phyloP scores from a whole-genome alignment of 2,329 filamentous ascomycete species.

The Raffaelea albimanens region DNA sequence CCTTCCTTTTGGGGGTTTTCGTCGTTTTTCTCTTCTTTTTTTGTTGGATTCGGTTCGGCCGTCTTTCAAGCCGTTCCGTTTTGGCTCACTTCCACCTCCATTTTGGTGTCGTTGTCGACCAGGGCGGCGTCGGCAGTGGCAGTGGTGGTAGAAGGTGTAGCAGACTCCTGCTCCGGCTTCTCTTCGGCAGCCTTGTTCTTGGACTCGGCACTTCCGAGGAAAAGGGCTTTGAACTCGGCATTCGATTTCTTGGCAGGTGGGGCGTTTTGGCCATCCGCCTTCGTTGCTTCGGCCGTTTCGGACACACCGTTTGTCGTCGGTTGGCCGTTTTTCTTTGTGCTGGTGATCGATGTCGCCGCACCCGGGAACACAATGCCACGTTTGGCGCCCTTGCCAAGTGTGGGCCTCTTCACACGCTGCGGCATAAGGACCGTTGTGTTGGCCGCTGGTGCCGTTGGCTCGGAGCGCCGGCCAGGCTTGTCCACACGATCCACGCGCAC shows the following conservation, averaged over 20 bases:
- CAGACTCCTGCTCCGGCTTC: conserved; percentile 1
- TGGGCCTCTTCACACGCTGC: conserved; percentile 32
- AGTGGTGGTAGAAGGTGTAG: no score
- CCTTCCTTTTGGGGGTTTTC: neutral
- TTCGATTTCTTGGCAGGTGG: conserved; percentile 21
- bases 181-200: neutral
- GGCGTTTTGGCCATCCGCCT: conserved; percentile 12
- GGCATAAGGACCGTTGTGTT: conserved; percentile 28
- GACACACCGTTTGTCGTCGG: neutral
- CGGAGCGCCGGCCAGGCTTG: conserved; percentile 22
- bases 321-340: neutral
- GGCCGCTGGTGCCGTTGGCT: conserved; percentile 20
- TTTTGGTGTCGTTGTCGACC: neutral
- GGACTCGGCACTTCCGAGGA: conserved; percentile 12
- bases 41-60: no score
- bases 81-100: neutral
- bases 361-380: conserved; percentile 33
- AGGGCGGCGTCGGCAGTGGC: no score
- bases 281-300: conserved; percentile 9
- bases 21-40: no score
- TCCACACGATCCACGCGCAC: conserved; percentile 32
- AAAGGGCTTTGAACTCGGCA: conserved; percentile 21
- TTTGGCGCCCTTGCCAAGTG: conserved; percentile 30
- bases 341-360: conserved; percentile 16
- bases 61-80: no score